Evolutionary conservation across 306 rosid genomes (phyloP), one percentile per base, ranked within the genome.

Genomic region (Lagenaria siceraria): DNA sequence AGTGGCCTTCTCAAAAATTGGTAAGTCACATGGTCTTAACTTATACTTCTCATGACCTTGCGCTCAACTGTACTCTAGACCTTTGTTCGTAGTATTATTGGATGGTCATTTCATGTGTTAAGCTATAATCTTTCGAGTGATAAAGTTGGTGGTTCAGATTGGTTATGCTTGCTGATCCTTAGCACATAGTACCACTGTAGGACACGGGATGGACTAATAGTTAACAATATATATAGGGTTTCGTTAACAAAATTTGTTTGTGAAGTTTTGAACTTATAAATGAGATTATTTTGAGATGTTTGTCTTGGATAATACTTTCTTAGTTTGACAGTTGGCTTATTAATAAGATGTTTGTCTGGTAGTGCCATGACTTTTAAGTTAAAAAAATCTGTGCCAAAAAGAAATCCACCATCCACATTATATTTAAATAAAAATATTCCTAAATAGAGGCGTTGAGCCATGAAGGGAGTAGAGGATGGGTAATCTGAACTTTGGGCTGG

Each of bases 1-100:
- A 96, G 98, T 18, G 97, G 99, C 83, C 89, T 92, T 86, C 91
- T 96, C 68, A 85, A 87, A 70, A 80, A 8, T 80, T 96, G 99
- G 99, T 96, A 96, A 42, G 89, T 75, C 79, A 48, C 62, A 64
- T 72, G 54, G 15, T 80, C 64, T 74, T 63, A 46, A 74, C 78
- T 49, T 70, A 75, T 53, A 72, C 56, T n/a, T 51, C 29, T n/a
- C 35, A 51, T 78, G 42, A 77, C 66, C 58, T 40, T 52, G 36
- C 11, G 13, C 53, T 40, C 24, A 8, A 58, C 29, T 4, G 14
- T 38, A 46, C 40, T 49, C 10, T 49, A 22, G 25, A 72, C 19
- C 76, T 72, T 29, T 72, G 25, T 38, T 66, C 17, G 25, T 29
- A 71, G 54, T 71, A 48, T 46, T 14, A 49, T 25, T 49, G 19